phyloP scores from a whole-genome alignment of 2,329 filamentous ascomycete genomes.

The Geoglossum cookeanum region DNA sequence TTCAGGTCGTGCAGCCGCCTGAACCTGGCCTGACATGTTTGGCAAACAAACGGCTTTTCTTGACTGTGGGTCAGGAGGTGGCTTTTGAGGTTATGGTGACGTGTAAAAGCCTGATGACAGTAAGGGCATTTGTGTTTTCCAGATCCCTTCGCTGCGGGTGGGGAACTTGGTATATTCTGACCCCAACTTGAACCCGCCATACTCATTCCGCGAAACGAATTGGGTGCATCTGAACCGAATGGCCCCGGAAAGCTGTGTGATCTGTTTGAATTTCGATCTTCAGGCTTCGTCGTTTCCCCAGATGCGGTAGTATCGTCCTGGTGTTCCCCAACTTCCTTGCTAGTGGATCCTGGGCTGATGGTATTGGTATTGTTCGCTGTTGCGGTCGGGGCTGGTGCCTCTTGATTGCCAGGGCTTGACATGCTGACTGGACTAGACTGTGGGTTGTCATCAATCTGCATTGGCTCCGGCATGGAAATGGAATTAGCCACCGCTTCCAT shows the following conservation, averaged over 20 bases:
- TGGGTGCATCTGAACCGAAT: constrained; percentile 23
- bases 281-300: constrained; percentile 21
- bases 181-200: constrained; percentile 35
- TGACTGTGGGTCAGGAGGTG: constrained; percentile 94
- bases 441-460: constrained; percentile 24
- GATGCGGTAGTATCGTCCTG: constrained; percentile 16
- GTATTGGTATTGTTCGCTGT: constrained; percentile 31
- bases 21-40: constrained; percentile 85
- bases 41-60: constrained; percentile 91
- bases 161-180: constrained; percentile 43
- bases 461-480: constrained; percentile 29
- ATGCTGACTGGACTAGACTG: constrained; percentile 34
- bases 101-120: constrained; percentile 89
- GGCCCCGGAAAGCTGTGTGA: constrained; percentile 46
- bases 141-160: constrained; percentile 40
- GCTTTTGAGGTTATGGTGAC: constrained; percentile 94
- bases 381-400: constrained; percentile 27
- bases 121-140: constrained; percentile 84
- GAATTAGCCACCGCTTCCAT: constrained; percentile 28
- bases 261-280: constrained; percentile 26
- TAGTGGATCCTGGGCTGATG: constrained; percentile 24
- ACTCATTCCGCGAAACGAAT: constrained; percentile 34
- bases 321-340: not conserved
- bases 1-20: constrained; percentile 87
- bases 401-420: constrained; percentile 33